A percentile compares a stretch with the other conserved stretches of the same genome.
Conservation (phyloP, 768 basidiomycete genomes). For the Lactifluus volemus region DNA sequence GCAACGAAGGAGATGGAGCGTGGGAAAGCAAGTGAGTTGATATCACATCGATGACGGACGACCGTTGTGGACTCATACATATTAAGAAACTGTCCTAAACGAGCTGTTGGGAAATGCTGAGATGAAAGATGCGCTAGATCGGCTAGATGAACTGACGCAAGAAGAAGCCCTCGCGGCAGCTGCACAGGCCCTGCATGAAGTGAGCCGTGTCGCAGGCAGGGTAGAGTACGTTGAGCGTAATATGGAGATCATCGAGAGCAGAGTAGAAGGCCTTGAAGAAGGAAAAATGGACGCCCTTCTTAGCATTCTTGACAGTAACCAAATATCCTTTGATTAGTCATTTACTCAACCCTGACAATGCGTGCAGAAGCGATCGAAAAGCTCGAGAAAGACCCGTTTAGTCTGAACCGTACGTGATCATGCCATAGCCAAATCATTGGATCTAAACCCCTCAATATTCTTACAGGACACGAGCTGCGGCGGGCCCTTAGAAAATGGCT, state of each 20-base stretch:
- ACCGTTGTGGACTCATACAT: neutral
- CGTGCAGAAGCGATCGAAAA: neutral
- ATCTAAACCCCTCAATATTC: neutral
- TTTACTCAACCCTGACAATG: neutral
- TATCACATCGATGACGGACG: too few relatives aligned
- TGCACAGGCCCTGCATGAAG: neutral
- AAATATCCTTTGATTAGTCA: neutral
- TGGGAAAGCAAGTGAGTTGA: neutral
- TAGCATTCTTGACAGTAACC: neutral
- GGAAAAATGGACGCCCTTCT: neutral
- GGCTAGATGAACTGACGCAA: neutral
- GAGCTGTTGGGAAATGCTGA: neutral
- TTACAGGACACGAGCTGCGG: neutral
- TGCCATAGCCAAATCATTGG: neutral
- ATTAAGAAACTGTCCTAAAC: neutral
- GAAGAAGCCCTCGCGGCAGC: neutral
- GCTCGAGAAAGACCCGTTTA: neutral
- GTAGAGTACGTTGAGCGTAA: neutral
- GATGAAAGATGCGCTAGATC: neutral
- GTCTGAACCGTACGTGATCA: neutral
- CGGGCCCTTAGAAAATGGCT: neutral
- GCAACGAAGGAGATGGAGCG: neutral
- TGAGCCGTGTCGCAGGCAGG: neutral
- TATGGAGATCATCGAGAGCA: neutral
- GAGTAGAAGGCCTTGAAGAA: neutral